Base-by-base conservation (phyloP, 352 stramenopile species). In the Pythium aristosporum region DNA sequence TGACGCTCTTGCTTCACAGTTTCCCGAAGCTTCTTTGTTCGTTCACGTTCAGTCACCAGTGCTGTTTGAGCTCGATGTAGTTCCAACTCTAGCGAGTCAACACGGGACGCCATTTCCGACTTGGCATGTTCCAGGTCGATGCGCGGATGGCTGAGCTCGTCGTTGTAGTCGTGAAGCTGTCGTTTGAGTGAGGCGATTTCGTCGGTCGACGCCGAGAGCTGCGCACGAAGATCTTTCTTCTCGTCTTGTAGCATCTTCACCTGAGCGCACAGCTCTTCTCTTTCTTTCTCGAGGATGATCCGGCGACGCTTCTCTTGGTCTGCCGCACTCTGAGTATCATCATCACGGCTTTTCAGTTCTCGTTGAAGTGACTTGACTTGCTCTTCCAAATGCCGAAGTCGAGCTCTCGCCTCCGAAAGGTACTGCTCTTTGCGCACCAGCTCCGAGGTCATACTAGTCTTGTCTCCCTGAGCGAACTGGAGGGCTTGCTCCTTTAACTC, bases 381-480 rank as follows among this genome's bases (percentile, higher is more conserved):
- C 37, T 71, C 64, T 39, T 71, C 64, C 20, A 71, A 50, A 63
- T 66, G 44, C 16, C 64, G 16, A n/a, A 71, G 34, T 9, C 64
- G 64, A 6, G 49, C 51, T 52, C 64, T 25, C 3, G 50, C 64
- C 39, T 71, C 50, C 9, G 64, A 50, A 8, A 71, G 39, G 28
- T 71, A 53, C 25, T 71, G 57, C 21, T 71, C 64, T 25, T 71
- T 71, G 34, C 57, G 57, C 13, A 71, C 16, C 20, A 71, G 49
- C 3, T 71, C 64, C 5, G 51, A 34, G 2, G 57, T 71, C 64
- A 71, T 62, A 4, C 51, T 18, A n/a, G 37, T 60, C 37, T 72
- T 72, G 30, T 72, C 65, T 16, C 58, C 55, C 13, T 72, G 58
- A 43, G 65, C 65, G 15, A 72, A 54, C 32, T 72, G 58, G 20